These are phyloP conservation scores for Coemansia guatemalensis DNA, from an alignment of 192 early-diverging fungal species.

Conservation along the genomic window DNA sequence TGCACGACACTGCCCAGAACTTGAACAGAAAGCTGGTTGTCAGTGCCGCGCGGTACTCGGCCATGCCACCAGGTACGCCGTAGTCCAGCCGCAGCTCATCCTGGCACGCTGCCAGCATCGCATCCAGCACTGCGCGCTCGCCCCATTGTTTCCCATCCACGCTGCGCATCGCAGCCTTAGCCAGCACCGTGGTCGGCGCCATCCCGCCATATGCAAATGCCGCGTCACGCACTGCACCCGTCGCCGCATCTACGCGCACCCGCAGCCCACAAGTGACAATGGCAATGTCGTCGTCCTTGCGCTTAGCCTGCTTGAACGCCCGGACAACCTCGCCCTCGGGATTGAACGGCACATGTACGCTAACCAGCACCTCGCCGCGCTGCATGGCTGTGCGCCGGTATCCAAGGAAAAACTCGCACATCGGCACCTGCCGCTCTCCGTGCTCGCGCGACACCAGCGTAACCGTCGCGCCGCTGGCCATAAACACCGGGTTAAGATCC, in stretches of 20 bases:
- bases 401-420: conserved; percentile 77
- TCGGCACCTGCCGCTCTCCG: conserved; percentile 55
- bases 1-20: conserved; percentile 59
- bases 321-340: conserved; percentile 58
- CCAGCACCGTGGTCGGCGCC: conserved; percentile 64
- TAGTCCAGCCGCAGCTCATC: conserved; percentile 53
- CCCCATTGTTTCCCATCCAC: conserved; percentile 61
- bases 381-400: conserved; percentile 76
- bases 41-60: conserved; percentile 64
- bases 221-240: conserved; percentile 56
- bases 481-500: conserved; percentile 83
- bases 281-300: conserved; percentile 86
- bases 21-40: conserved; percentile 62
- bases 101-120: conserved; percentile 40
- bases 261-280: conserved; percentile 78
- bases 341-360: conserved; percentile 69
- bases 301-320: conserved; percentile 86
- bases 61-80: conserved; percentile 66
- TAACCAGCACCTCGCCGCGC: conserved; percentile 63
- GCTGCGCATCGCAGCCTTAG: conserved; percentile 46
- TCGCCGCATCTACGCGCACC: conserved; percentile 53
- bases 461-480: conserved; percentile 63
- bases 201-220: conserved; percentile 80
- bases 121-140: conserved; percentile 47
- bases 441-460: conserved; percentile 39